Evolutionary conservation across 495 filamentous ascomycete species (phyloP), one percentile per base, ranked within the genome.

Genomic region (Penicillium flavigenum): DNA sequence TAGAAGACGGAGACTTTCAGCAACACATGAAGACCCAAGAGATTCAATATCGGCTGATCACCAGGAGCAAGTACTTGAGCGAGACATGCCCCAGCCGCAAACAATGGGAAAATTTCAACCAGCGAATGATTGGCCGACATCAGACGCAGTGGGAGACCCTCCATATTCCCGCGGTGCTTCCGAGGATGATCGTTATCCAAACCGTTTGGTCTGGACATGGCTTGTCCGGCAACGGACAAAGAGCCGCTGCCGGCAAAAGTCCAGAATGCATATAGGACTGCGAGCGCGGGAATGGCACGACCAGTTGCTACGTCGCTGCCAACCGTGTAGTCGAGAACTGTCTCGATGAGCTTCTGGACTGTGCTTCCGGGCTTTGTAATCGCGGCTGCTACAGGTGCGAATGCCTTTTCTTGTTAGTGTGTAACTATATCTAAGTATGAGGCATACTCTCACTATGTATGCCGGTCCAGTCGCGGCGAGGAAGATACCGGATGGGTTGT

Each of bases 101-200:
- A 47, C 8, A 47, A 17, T 5, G 45, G 45, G 45, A 47, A 47
- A 1, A 17, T 29, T 11, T 47, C 45, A 2, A 47, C 4, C 12
- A 47, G 45, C 16, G 45, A 29, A 29, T 47, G 24, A 29, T 47
- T 26, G 16, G 45, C 45, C 11, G 45, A 47, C 45, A 47, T 29
- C 16, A 47, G 45, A 14, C 45, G 45, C 45, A 47, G 29, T 17
- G 45, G 45, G 20, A 47, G 14, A 4, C 45, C 45, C 2, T 29
- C 45, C 45, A 47, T 29, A 4, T 29, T 47, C 11, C 14, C 26
- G 45, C 45, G 45, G 9, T 47, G 45, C 22, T 47, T 47, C 16
- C 45, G 45, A 29, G 45, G 45, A 24, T 47, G 24, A 29, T 47
- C 45, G 7, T 47, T 29, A 11, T 31, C 45, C 26, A 29, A 16